phyloP scores from a whole-genome alignment of 2,329 filamentous ascomycete species.

The Colletotrichum karsti region DNA sequence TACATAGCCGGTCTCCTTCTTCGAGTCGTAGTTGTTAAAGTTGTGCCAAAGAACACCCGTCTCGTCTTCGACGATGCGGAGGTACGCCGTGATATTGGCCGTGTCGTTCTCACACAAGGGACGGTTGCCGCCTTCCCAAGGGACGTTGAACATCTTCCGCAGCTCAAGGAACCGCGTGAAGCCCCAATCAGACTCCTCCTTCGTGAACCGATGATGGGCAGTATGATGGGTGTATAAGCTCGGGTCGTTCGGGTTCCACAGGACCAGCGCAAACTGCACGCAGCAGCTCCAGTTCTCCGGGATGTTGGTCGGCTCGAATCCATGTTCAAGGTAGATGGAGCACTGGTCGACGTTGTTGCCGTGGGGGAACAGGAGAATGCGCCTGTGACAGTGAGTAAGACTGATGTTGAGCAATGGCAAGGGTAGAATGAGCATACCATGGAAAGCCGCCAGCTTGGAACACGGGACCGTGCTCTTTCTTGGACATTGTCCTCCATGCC shows the following conservation, averaged over 20 bases:
- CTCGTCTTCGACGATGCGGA: constrained; percentile 85
- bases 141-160: constrained; percentile 80
- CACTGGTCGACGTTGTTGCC: constrained; percentile 95
- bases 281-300: constrained; percentile 97
- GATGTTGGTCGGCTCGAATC: constrained; percentile 74
- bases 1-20: constrained; percentile 97
- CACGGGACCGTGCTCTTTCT: constrained; percentile 86
- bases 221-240: constrained; percentile 80
- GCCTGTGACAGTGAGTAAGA: constrained; percentile 61
- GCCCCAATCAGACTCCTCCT: constrained; percentile 97
- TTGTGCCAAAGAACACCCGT: constrained; percentile 92
- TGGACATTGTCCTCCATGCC: constrained; percentile 78
- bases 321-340: constrained; percentile 97
- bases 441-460: constrained; percentile 89
- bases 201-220: constrained; percentile 95
- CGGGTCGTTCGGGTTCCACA: constrained; percentile 96
- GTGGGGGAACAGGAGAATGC: constrained; percentile 92
- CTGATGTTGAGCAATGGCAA: background rate
- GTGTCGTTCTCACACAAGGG: constrained; percentile 81
- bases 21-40: constrained; percentile 96
- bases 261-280: constrained; percentile 91
- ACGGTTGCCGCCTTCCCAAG: constrained; percentile 74
- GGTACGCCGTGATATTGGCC: constrained; percentile 84
- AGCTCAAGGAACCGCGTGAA: constrained; percentile 97
- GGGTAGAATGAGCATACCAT: constrained; percentile 65